phyloP scores from a whole-genome alignment of 352 stramenopile genomes.

The Thalassiosira mediterranea region DNA sequence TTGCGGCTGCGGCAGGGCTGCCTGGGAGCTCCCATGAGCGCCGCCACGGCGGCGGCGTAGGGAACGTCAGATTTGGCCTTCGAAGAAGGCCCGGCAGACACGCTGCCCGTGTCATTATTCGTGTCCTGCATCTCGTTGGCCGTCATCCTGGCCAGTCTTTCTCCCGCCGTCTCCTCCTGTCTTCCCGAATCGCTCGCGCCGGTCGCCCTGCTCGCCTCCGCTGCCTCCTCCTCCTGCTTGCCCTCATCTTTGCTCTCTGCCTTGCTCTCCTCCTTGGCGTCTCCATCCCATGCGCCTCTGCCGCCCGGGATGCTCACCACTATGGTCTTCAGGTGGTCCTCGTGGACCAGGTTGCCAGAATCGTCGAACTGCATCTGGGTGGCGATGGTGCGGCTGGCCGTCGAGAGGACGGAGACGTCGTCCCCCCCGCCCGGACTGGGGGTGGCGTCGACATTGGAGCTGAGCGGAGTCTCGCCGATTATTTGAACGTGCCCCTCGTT shows the following conservation, averaged over 20 bases:
- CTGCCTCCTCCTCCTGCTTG: not conserved
- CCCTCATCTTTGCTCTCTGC: not conserved
- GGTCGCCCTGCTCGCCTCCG: too few relatives aligned
- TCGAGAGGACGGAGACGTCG: slow-evolving; percentile 6
- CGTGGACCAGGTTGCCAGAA: not conserved
- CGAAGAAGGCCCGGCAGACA: not conserved
- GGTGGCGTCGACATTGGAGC: too few relatives aligned
- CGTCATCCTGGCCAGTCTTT: slow-evolving; percentile 1
- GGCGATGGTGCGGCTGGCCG: slow-evolving; percentile 7
- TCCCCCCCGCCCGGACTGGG: too few relatives aligned
- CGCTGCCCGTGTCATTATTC: not conserved
- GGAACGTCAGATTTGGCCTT: not conserved
- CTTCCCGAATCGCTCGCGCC: too few relatives aligned
- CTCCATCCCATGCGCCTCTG: too few relatives aligned
- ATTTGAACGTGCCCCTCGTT: too few relatives aligned
- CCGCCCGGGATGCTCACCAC: not conserved
- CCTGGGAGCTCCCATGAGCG: not conserved
- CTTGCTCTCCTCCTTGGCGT: too few relatives aligned
- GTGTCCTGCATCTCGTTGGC: not conserved
- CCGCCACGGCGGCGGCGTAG: slow-evolving; percentile 1
- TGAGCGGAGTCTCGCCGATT: too few relatives aligned
- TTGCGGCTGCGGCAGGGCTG: too few relatives aligned
- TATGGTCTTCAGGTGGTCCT: slow-evolving; percentile 6
- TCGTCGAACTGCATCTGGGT: slow-evolving; percentile 9
- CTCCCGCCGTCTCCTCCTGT: not conserved